phyloP scores from a whole-genome alignment of 2,329 filamentous ascomycete species.

The Apiospora koreana region DNA sequence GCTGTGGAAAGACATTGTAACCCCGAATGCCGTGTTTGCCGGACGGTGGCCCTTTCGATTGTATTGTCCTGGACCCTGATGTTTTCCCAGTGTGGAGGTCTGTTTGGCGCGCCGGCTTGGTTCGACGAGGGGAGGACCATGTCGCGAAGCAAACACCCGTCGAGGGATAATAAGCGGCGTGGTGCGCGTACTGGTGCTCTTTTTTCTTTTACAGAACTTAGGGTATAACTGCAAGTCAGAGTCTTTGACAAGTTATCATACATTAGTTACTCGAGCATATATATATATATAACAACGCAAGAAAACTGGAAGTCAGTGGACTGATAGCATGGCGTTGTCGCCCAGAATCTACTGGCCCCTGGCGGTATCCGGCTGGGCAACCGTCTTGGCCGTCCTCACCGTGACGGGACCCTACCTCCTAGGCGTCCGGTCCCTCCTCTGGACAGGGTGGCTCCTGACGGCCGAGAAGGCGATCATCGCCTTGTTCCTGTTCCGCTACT shows the following conservation, averaged over 20 bases:
- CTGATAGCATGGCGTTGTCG: background rate
- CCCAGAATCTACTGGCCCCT: background rate
- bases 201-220: too few species aligned
- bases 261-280: too few species aligned
- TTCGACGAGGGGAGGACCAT: too few species aligned
- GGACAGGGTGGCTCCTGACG: background rate
- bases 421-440: background rate
- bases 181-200: too few species aligned
- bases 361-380: background rate
- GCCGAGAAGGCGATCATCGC: background rate
- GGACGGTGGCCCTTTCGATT: background rate
- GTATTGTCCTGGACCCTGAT: background rate
- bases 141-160: background rate
- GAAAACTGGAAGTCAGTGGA: background rate
- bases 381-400: background rate
- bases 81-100: background rate
- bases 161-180: background rate
- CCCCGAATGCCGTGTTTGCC: background rate
- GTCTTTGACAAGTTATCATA: background rate
- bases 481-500: slow-evolving; percentile 47
- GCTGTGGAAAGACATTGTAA: background rate
- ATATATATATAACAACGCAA: background rate
- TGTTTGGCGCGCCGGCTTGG: background rate
- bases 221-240: background rate
- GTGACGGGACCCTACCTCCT: background rate